Percentiles rank a stretch among this genome's conserved stretches.
Evolutionary conservation across 2,329 filamentous ascomycete species (phyloP).

Genomic region (Monosporascus sp.): DNA sequence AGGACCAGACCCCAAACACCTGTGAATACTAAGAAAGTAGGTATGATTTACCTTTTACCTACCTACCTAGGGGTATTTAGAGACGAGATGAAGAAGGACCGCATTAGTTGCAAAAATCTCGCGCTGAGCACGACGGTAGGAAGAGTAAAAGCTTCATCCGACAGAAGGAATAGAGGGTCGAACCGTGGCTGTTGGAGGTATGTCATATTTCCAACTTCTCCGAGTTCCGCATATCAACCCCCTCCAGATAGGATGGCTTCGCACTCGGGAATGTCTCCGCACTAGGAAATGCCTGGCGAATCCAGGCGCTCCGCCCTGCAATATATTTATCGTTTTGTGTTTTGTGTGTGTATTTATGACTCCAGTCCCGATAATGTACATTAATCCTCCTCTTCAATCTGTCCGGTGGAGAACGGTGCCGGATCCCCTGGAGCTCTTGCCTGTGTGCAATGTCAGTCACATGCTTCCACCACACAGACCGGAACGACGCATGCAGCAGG

Average conservation of each 20-base stretch:
- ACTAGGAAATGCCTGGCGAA: too few species aligned
- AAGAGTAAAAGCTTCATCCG: neutral
- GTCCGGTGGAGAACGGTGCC: constrained; percentile 39
- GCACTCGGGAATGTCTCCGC: too few species aligned
- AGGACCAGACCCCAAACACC: too few species aligned
- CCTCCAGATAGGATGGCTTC: too few species aligned
- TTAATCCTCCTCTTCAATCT: constrained; percentile 22
- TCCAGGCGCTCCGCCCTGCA: too few species aligned
- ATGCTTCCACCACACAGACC: neutral
- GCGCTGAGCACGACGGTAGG: neutral
- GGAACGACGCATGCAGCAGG: neutral
- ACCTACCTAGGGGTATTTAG: too few species aligned
- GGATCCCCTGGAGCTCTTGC: constrained; percentile 52
- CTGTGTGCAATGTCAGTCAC: constrained; percentile 26
- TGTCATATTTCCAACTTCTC: neutral
- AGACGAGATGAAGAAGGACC: neutral
- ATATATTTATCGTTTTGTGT: too few species aligned
- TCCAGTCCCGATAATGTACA: constrained; percentile 12
- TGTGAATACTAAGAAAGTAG: too few species aligned
- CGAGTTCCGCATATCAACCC: too few species aligned
- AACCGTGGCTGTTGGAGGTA: neutral
- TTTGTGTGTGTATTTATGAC: neutral
- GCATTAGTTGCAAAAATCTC: neutral
- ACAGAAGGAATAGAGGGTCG: neutral
- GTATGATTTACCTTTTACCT: too few species aligned